Evolutionary conservation across 371 early-diverging fungal genomes (phyloP), one percentile per base, ranked within the genome.

Genomic region (Blastocladiella emersonii): DNA sequence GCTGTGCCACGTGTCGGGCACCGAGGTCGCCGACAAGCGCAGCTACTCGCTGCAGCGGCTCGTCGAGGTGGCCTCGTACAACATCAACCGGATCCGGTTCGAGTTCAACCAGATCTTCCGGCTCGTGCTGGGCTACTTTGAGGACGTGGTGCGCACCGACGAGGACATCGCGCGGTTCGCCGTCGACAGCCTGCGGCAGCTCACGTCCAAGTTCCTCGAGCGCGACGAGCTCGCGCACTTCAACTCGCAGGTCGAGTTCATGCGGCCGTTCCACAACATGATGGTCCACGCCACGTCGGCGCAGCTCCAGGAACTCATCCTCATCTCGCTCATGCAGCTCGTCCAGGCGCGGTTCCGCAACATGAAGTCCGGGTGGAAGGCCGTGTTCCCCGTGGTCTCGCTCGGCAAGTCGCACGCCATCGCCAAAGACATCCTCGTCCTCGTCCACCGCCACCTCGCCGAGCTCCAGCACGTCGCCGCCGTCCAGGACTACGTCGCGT

Each of bases 71-170:
- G 81, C 85, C 56, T 75, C 76, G 67, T 77, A 82, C 69, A 84
- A 80, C 61, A 78, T 61, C 35, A 41, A 39, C 23, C 25, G 34
- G 27, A 67, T 87, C 64, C 79, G 86, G 57, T 85, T 80, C 69
- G 86, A 86, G 69, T 87, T 85, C 83, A 75, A 79, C 8, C 83
- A 85, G 64, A 83, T 86, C 55, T 87, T 86, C 85, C 72, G 75
- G 36, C 72, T 85, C 55, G 70, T 87, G 21, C 83, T 82, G 61
- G 79, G 79, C 3, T 76, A 86, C 70, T 87, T 87, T 71, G 76
- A 77, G 57, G 72, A 76, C 0, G 81, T 85, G 34, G 86, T 78
- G 19, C 77, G 77, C 65, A 74, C 79, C 13, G 78, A 78, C 65
- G 51, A 68, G 19, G 75, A 64, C 10, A 72, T 86, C 15, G 78